These are phyloP conservation scores for Mycena amicta DNA, from an alignment of 768 basidiomycete genomes.

Conservation along the genomic window DNA sequence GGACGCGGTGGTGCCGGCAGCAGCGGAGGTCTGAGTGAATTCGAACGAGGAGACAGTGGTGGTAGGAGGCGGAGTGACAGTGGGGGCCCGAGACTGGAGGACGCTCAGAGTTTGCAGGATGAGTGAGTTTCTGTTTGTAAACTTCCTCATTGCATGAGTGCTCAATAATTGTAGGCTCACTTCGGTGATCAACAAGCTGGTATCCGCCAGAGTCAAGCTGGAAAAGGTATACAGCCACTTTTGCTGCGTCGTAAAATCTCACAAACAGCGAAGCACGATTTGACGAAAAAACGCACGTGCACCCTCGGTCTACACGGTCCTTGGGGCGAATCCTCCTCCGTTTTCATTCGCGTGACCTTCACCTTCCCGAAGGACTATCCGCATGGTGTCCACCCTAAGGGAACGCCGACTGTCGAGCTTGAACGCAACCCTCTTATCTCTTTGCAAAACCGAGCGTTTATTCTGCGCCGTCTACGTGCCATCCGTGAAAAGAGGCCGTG, in stretches of 20 bases:
- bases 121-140: constrained; percentile 52
- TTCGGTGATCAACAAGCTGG: constrained; percentile 66
- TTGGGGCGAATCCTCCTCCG: constrained; percentile 85
- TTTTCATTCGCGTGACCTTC: constrained; percentile 87
- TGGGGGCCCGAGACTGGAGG: constrained; percentile 37
- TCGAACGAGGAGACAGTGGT: constrained; percentile 34
- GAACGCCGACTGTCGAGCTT: constrained; percentile 75
- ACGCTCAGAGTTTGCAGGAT: constrained; percentile 56
- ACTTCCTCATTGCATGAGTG: background rate
- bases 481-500: constrained; percentile 83
- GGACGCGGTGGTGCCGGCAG: constrained; percentile 52
- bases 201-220: constrained; percentile 73
- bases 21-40: constrained; percentile 49
- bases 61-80: constrained; percentile 44
- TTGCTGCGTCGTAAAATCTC: too few relatives aligned
- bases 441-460: constrained; percentile 72
- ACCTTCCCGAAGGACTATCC: constrained; percentile 87
- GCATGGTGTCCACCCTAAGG: constrained; percentile 57
- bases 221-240: too few relatives aligned
- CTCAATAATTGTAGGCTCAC: constrained; percentile 62
- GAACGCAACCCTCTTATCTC: constrained; percentile 84
- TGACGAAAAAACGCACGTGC: constrained; percentile 74
- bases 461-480: constrained; percentile 73
- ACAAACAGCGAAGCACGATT: constrained; percentile 69
- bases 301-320: constrained; percentile 88